Conservation (phyloP, 148 eudicot species). For the Silene latifolia region DNA sequence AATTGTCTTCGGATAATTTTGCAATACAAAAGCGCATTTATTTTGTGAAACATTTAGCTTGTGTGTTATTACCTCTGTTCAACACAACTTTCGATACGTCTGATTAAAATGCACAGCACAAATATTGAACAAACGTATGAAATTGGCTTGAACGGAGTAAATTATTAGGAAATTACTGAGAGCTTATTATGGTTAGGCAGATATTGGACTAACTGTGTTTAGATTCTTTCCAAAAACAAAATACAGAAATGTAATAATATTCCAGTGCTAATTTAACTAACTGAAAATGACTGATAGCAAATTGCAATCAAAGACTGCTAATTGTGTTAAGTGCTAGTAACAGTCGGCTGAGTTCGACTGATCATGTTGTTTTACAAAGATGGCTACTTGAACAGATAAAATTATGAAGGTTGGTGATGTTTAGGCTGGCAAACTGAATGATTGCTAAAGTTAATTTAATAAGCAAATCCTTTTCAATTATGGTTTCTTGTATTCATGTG, state of each 20-base stretch:
- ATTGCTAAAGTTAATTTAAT: too few relatives aligned
- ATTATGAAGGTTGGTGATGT: too few relatives aligned
- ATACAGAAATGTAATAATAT: background rate
- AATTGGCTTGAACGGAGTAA: too few relatives aligned
- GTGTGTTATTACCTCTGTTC: too few relatives aligned
- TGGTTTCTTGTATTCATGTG: too few relatives aligned
- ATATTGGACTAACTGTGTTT: background rate
- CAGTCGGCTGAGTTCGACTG: background rate
- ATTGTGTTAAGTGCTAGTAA: background rate
- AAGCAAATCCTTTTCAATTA: too few relatives aligned
- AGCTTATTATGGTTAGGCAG: background rate
- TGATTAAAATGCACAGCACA: too few relatives aligned
- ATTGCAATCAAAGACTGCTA: background rate
- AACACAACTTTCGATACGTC: too few relatives aligned
- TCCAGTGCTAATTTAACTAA: background rate
- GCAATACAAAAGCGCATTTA: background rate
- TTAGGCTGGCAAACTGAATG: too few relatives aligned
- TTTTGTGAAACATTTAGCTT: too few relatives aligned
- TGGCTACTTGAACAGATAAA: background rate
- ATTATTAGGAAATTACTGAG: background rate
- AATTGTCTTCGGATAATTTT: background rate
- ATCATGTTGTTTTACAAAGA: background rate
- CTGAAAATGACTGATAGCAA: background rate
- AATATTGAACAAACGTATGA: too few relatives aligned
- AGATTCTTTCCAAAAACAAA: background rate